Evolutionary conservation across 331 rosid genomes (phyloP).

Genomic region (Acacia concinna): DNA sequence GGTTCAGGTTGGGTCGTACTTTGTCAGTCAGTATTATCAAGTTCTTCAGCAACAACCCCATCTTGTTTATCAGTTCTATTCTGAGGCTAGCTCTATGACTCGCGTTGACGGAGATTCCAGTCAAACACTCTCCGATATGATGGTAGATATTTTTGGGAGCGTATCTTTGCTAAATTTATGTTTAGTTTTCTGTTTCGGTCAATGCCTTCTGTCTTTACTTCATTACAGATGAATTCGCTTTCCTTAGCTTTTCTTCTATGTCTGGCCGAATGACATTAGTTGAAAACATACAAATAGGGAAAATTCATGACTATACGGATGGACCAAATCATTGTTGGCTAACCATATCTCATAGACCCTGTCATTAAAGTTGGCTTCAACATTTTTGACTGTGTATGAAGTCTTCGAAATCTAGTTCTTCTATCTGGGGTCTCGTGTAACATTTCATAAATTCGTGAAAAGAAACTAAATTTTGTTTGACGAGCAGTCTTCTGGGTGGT

Average conservation of each 20-base stretch:
- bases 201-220: not conserved
- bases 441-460: not conserved
- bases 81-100: slow-evolving; percentile 66
- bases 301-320: not conserved
- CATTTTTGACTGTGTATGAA: not conserved
- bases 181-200: not conserved
- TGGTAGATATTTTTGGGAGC: slow-evolving; percentile 42
- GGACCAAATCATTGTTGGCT: not conserved
- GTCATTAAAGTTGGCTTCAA: not conserved
- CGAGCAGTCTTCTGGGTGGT: too few relatives aligned
- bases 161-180: not conserved
- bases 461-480: not conserved
- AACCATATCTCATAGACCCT: not conserved
- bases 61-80: slow-evolving; percentile 82
- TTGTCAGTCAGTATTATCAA: slow-evolving; percentile 84
- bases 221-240: not conserved
- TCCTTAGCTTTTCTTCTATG: not conserved
- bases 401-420: not conserved
- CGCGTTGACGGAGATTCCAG: slow-evolving; percentile 69
- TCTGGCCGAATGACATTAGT: not conserved
- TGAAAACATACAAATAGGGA: not conserved
- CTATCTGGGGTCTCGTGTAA: not conserved
- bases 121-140: slow-evolving; percentile 56
- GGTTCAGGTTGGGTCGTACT: slow-evolving; percentile 80
- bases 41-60: slow-evolving; percentile 79